Conservation (phyloP, 805 yeast species). For the Barnettozyma botsteinii region DNA sequence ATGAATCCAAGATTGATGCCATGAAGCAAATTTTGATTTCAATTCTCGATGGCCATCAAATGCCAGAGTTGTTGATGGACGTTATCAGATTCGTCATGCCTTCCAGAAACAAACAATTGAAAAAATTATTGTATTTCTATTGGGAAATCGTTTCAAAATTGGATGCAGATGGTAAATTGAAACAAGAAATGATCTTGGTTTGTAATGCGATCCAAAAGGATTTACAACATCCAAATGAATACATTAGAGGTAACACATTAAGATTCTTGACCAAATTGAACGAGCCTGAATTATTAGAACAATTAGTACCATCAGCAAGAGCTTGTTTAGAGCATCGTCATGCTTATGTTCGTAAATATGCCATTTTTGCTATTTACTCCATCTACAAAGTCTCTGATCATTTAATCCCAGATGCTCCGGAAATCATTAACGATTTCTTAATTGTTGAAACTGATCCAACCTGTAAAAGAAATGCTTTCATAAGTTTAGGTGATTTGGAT, state of each 20-base stretch:
- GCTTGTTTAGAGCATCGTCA: slow-evolving; percentile 93
- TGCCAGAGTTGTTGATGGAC: slow-evolving; percentile 93
- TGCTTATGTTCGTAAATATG: slow-evolving; percentile 96
- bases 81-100: slow-evolving; percentile 98
- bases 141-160: slow-evolving; percentile 98
- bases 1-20: slow-evolving; percentile 79
- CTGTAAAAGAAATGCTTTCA: slow-evolving; percentile 92
- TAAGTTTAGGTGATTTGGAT: slow-evolving; percentile 74
- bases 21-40: slow-evolving; percentile 84
- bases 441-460: slow-evolving; percentile 85
- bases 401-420: slow-evolving; percentile 94
- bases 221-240: slow-evolving; percentile 96
- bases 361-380: slow-evolving; percentile 83
- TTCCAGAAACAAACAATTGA: slow-evolving; percentile 80
- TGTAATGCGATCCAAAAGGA: slow-evolving; percentile 98
- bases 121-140: slow-evolving; percentile 87
- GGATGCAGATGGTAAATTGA: slow-evolving; percentile 82
- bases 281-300: slow-evolving; percentile 92
- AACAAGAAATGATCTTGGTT: slow-evolving; percentile 97
- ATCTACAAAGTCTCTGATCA: slow-evolving; percentile 80
- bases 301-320: slow-evolving; percentile 88
- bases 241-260: slow-evolving; percentile 90
- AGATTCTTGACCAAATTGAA: slow-evolving; percentile 85
- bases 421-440: slow-evolving; percentile 66
- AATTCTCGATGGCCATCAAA: slow-evolving; percentile 87